These are phyloP conservation scores for Pistacia vera DNA, from an alignment of 345 rosid genomes.

Conservation along the genomic window DNA sequence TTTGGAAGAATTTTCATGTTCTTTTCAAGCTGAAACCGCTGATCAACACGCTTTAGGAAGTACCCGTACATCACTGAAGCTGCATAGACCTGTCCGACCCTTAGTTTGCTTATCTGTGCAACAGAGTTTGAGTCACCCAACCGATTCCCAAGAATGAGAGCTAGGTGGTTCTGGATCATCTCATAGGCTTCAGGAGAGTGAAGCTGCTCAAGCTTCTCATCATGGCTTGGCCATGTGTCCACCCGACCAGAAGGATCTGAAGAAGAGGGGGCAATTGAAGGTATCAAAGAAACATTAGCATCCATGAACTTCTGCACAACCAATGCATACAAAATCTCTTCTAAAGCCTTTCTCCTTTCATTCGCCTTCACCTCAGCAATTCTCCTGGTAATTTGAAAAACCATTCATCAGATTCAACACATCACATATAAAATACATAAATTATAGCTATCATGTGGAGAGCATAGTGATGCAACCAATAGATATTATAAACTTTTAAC, in stretches of 20 bases:
- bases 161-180: conserved; percentile 94
- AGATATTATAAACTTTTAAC: neutral
- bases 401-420: conserved; percentile 2
- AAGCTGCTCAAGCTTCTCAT: conserved; percentile 65
- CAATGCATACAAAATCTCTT: conserved; percentile 86
- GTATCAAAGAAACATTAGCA: conserved; percentile 75
- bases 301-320: conserved; percentile 96
- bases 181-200: conserved; percentile 91
- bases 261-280: conserved; percentile 51
- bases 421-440: neutral
- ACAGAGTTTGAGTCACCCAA: conserved; percentile 54
- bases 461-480: neutral
- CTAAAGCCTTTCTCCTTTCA: conserved; percentile 75
- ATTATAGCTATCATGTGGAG: neutral
- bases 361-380: conserved; percentile 94
- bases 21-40: conserved; percentile 96
- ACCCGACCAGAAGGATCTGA: conserved; percentile 61
- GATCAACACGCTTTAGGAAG: conserved; percentile 91
- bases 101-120: conserved; percentile 80
- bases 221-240: conserved; percentile 71
- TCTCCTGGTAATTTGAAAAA: conserved; percentile 52
- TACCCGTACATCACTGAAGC: conserved; percentile 98
- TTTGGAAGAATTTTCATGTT: conserved; percentile 81
- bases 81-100: conserved; percentile 99
- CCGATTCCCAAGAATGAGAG: conserved; percentile 80